A percentile compares a stretch with the other conserved stretches of the same genome.
phyloP scores from a whole-genome alignment of 768 basidiomycete species.

The Termitomyces sp. region DNA sequence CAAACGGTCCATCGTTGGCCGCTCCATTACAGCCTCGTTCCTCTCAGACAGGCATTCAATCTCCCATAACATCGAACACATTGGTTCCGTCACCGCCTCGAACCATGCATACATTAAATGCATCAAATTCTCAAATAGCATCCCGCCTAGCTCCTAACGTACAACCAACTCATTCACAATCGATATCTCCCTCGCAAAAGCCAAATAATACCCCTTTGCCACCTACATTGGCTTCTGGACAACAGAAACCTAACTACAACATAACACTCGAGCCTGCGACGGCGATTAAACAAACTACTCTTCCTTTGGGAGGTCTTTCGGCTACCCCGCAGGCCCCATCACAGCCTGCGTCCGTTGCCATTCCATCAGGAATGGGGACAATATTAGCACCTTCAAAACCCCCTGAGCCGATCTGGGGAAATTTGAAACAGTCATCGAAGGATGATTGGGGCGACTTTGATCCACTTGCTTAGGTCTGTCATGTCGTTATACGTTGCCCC shows the following conservation, averaged over 20 bases:
- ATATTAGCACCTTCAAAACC: constrained; percentile 63
- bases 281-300: constrained; percentile 6
- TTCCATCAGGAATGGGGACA: constrained; percentile 32
- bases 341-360: constrained; percentile 10
- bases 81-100: constrained; percentile 4
- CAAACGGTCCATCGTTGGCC: constrained; percentile 2
- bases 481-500: constrained; percentile 8
- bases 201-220: neutral
- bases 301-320: neutral
- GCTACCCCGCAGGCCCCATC: constrained; percentile 5
- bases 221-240: neutral
- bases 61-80: constrained; percentile 23
- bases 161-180: constrained; percentile 8
- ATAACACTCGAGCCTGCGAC: constrained; percentile 16
- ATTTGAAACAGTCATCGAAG: constrained; percentile 45
- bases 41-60: constrained; percentile 31
- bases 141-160: neutral
- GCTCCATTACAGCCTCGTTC: constrained; percentile 29
- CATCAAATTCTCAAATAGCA: constrained; percentile 1
- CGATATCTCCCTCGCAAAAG: neutral
- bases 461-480: constrained; percentile 46
- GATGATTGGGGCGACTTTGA: constrained; percentile 82
- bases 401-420: constrained; percentile 40
- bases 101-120: constrained; percentile 1
- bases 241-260: constrained; percentile 24